These are phyloP conservation scores for Plasmodium malariae DNA, from an alignment of 169 alveolate species.

Conservation along the genomic window DNA sequence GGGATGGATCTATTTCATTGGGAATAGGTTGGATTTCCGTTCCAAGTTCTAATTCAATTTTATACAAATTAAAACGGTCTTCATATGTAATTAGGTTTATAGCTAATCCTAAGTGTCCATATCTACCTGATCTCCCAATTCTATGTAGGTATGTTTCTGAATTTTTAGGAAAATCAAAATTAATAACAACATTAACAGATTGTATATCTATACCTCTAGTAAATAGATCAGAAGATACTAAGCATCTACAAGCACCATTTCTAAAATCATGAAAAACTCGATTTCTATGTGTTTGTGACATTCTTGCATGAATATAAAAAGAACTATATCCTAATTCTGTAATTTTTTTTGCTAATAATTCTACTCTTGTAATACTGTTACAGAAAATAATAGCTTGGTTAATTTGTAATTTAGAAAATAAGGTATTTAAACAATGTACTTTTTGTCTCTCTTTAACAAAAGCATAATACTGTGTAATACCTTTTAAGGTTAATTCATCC, in stretches of 20 bases:
- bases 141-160: conserved; percentile 97
- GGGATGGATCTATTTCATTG: conserved; percentile 91
- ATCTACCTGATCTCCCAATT: conserved; percentile 98
- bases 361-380: conserved; percentile 98
- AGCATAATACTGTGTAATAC: conserved; percentile 99
- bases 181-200: conserved; percentile 98
- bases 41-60: conserved; percentile 97
- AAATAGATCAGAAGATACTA: conserved; percentile 96
- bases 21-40: conserved; percentile 99
- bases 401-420: conserved; percentile 95
- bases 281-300: conserved; percentile 96
- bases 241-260: conserved; percentile 97
- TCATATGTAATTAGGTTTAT: conserved; percentile 96
- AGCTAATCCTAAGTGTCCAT: conserved; percentile 98
- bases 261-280: conserved; percentile 98
- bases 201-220: conserved; percentile 99
- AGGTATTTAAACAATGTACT: conserved; percentile 98
- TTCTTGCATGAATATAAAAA: conserved; percentile 98
- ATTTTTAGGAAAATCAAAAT: conserved; percentile 98
- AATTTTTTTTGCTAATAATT: conserved; percentile 98
- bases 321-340: conserved; percentile 99
- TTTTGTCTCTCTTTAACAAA: conserved; percentile 98
- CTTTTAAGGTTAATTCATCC: conserved; percentile 99
- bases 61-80: conserved; percentile 89
- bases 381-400: conserved; percentile 99